Conservation (phyloP, 106 monocot species). For the Posidonia australis region DNA sequence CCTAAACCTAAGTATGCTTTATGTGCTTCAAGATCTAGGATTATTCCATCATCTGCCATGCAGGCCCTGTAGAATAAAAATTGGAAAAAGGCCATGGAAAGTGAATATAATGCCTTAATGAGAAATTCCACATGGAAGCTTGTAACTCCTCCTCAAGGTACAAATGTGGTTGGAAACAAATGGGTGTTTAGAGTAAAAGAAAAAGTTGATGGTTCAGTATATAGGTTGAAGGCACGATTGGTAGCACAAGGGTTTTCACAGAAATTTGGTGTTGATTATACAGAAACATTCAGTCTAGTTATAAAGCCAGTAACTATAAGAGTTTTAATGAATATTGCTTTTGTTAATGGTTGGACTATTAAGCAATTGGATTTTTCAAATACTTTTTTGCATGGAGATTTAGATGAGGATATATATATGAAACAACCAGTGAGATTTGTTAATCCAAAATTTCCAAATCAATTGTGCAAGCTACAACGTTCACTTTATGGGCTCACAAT, state of each 20-base stretch:
- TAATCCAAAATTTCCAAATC: too few species aligned
- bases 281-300: not conserved
- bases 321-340: too few species aligned
- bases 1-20: not conserved
- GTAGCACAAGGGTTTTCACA: not conserved
- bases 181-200: constrained; percentile 3
- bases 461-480: too few species aligned
- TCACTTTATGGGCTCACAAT: too few species aligned
- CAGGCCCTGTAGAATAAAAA: not conserved
- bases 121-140: not conserved
- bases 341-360: too few species aligned
- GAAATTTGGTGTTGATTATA: not conserved
- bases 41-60: not conserved
- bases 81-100: not conserved
- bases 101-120: not conserved
- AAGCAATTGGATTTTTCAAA: too few species aligned
- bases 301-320: too few species aligned
- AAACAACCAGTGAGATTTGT: too few species aligned
- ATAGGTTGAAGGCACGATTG: not conserved
- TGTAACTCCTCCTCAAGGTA: not conserved
- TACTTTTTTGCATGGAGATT: too few species aligned
- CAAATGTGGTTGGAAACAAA: not conserved
- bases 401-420: too few species aligned
- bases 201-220: not conserved
- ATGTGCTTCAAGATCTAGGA: not conserved